phyloP scores from a whole-genome alignment of 768 basidiomycete genomes.

The Astraeus odoratus region DNA sequence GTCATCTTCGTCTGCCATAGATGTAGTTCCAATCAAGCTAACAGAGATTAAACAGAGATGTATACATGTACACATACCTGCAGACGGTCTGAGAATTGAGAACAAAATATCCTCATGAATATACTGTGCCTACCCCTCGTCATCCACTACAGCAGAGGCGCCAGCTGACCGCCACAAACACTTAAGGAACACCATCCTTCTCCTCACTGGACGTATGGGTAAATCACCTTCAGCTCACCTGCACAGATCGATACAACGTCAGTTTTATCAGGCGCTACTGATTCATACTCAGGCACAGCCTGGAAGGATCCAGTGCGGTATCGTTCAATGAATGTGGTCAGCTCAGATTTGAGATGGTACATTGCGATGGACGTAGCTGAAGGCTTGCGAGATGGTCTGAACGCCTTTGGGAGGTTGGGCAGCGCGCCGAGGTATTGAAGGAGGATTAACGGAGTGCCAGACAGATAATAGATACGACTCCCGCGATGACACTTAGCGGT shows the following conservation, averaged over 20 bases:
- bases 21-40: no score
- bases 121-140: no score
- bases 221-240: slow-evolving; percentile 84
- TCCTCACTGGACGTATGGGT: slow-evolving; percentile 47
- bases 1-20: no score
- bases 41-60: no score
- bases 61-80: no score
- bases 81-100: no score
- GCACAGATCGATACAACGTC: slow-evolving; percentile 87
- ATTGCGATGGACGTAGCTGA: slow-evolving; percentile 72
- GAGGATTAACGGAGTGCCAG: slow-evolving; percentile 61
- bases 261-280: slow-evolving; percentile 70
- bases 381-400: slow-evolving; percentile 58
- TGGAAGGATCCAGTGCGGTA: slow-evolving; percentile 92
- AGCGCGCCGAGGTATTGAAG: slow-evolving; percentile 83
- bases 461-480: neutral
- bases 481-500: slow-evolving; percentile 42
- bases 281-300: slow-evolving; percentile 82
- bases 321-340: slow-evolving; percentile 82
- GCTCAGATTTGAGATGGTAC: slow-evolving; percentile 83
- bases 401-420: slow-evolving; percentile 58
- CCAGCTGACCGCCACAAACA: no score
- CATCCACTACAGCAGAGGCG: no score
- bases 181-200: no score
- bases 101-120: no score